Conservation (phyloP, 768 basidiomycete genomes). For the Mycena capillaripes region DNA sequence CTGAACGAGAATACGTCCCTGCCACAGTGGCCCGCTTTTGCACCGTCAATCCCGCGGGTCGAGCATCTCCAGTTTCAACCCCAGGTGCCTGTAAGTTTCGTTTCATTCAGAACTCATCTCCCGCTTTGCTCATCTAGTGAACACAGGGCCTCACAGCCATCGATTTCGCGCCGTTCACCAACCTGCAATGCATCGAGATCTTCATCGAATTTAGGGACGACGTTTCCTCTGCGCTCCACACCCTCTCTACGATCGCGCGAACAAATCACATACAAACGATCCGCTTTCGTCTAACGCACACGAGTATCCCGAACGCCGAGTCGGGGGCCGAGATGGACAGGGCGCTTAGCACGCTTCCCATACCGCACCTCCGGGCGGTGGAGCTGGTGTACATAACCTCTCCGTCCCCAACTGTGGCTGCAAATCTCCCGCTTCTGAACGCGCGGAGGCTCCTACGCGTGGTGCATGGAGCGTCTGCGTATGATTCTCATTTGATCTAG, state of each 20-base stretch:
- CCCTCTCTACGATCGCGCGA: neutral
- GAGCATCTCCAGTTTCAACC: constrained; percentile 26
- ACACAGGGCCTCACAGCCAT: neutral
- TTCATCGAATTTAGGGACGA: constrained; percentile 12
- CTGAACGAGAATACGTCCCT: constrained; percentile 24
- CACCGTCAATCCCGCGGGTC: neutral
- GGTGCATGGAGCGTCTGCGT: neutral
- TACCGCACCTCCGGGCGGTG: constrained; percentile 7
- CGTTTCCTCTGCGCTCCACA: neutral
- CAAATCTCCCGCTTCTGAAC: neutral
- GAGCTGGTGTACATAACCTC: constrained; percentile 12
- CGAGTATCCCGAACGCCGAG: neutral
- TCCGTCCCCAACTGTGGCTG: neutral
- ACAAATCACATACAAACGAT: constrained; percentile 1
- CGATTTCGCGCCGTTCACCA: constrained; percentile 8
- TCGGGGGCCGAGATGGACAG: constrained; percentile 8
- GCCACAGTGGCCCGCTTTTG: constrained; percentile 1
- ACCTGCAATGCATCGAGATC: constrained; percentile 12
- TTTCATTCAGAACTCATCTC: neutral
- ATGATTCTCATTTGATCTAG: too few species aligned
- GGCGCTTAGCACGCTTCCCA: neutral
- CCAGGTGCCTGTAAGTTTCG: neutral
- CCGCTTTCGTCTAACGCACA: constrained; percentile 4
- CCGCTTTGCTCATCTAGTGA: neutral
- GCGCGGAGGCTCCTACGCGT: constrained; percentile 5